Percentiles rank a stretch among this genome's conserved stretches.
Evolutionary conservation across 2,329 filamentous ascomycete genomes (phyloP).

Genomic region (Neonectria punicea): DNA sequence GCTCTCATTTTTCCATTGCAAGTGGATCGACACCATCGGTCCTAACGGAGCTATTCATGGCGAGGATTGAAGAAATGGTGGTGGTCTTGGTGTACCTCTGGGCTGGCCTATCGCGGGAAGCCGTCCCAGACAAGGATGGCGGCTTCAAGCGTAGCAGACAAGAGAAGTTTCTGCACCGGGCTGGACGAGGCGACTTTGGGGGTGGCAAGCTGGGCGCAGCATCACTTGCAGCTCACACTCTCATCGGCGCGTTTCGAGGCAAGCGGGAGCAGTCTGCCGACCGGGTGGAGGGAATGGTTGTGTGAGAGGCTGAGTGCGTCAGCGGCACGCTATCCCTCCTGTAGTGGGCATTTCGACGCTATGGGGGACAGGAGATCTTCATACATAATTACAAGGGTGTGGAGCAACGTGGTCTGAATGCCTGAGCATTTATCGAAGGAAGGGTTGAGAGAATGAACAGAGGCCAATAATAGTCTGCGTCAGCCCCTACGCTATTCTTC

Average conservation of each 20-base stretch:
- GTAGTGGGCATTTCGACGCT: background rate
- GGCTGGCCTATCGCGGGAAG: constrained; percentile 1
- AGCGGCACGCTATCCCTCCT: background rate
- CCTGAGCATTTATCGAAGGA: too few species aligned
- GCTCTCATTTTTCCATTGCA: background rate
- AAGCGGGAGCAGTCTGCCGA: background rate
- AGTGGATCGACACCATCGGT: background rate
- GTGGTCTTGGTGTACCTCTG: constrained; percentile 7
- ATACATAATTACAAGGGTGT: too few species aligned
- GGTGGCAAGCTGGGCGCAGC: constrained; percentile 3
- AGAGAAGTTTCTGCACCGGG: background rate
- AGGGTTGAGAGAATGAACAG: too few species aligned
- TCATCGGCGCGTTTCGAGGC: constrained; percentile 2
- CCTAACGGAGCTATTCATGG: constrained; percentile 12
- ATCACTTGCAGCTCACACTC: constrained; percentile 2
- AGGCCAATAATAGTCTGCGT: too few species aligned
- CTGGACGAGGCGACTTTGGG: constrained; percentile 15
- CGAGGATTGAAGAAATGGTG: constrained; percentile 6
- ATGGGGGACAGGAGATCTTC: background rate
- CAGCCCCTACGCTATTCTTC: constrained; percentile 1
- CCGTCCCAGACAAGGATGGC: background rate
- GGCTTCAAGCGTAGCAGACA: background rate
- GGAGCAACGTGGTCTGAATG: too few species aligned
- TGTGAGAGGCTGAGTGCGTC: background rate
- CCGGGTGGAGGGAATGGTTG: background rate